Evolutionary conservation across 1,284 basidiomycete genomes (phyloP).

Genomic region (Malassezia psittaci): DNA sequence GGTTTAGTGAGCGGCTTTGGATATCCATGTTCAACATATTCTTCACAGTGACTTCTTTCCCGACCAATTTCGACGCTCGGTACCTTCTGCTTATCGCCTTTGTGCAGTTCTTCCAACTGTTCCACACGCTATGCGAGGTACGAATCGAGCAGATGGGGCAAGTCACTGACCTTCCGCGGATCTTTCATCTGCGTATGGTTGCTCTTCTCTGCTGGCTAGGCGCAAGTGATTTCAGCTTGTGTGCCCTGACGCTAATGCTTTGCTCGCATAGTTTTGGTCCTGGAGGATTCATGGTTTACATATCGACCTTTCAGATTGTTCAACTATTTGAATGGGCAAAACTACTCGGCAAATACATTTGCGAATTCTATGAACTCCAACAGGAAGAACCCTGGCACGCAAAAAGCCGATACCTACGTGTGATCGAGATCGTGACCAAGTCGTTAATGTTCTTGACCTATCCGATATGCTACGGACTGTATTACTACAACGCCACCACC

Average conservation of each 20-base stretch:
- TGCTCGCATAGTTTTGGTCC: conserved; percentile 23
- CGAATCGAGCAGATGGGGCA: conserved; percentile 96
- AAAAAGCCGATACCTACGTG: conserved; percentile 94
- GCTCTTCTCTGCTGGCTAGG: conserved; percentile 62
- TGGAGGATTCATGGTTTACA: conserved; percentile 69
- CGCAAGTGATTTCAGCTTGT: conserved; percentile 61
- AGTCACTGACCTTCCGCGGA: conserved; percentile 65
- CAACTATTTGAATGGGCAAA: conserved; percentile 61
- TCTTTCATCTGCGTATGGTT: conserved; percentile 76
- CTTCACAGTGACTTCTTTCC: background rate
- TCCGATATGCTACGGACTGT: conserved; percentile 72
- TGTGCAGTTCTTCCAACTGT: conserved; percentile 86
- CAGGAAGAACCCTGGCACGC: conserved; percentile 64
- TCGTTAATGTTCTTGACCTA: conserved; percentile 87
- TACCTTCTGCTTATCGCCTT: conserved; percentile 64
- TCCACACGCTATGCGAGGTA: conserved; percentile 91
- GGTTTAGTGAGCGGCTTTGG: background rate
- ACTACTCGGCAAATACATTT: conserved; percentile 70
- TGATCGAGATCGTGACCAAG: conserved; percentile 76
- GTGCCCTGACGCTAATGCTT: conserved; percentile 59
- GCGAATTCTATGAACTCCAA: conserved; percentile 66
- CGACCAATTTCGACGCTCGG: background rate
- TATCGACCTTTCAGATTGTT: conserved; percentile 45
- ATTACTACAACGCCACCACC: conserved; percentile 66
- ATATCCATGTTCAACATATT: background rate